A percentile compares a stretch with the other conserved stretches of the same genome.
Evolutionary conservation across 2,329 filamentous ascomycete genomes (phyloP).

Genomic region (Tolypocladium guangdongense): DNA sequence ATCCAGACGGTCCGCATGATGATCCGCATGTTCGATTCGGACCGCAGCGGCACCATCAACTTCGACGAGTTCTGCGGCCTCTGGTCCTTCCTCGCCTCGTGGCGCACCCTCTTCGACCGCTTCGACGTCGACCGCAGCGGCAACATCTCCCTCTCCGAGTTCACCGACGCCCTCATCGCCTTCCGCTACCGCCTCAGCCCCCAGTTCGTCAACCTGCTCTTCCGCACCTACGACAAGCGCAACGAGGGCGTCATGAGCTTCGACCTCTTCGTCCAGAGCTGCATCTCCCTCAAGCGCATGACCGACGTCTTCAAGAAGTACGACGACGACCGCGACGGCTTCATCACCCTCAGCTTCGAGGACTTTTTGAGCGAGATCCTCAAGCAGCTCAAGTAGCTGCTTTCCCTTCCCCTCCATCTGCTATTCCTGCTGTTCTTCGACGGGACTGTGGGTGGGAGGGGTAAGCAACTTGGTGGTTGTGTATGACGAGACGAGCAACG

Average conservation of each 20-base stretch:
- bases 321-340: slow-evolving; percentile 92
- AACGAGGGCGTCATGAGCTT: slow-evolving; percentile 69
- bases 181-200: slow-evolving; percentile 88
- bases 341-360: slow-evolving; percentile 74
- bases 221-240: slow-evolving; percentile 78
- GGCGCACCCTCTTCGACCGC: slow-evolving; percentile 88
- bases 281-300: slow-evolving; percentile 95
- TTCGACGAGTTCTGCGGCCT: slow-evolving; percentile 95
- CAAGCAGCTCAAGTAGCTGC: slow-evolving; percentile 44
- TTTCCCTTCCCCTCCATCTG: too few species aligned
- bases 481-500: not conserved
- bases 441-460: not conserved
- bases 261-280: slow-evolving; percentile 94
- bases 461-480: not conserved
- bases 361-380: slow-evolving; percentile 64
- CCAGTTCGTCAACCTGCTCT: slow-evolving; percentile 74
- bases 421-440: too few species aligned
- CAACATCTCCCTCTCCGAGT: slow-evolving; percentile 78
- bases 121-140: slow-evolving; percentile 84
- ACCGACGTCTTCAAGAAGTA: slow-evolving; percentile 99
- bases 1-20: slow-evolving; percentile 94
- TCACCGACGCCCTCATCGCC: slow-evolving; percentile 77
- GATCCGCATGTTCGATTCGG: slow-evolving; percentile 98
- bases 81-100: slow-evolving; percentile 91
- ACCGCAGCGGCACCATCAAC: slow-evolving; percentile 78